Conservation (phyloP, 768 basidiomycete genomes). For the Ephemerocybe angulata region DNA sequence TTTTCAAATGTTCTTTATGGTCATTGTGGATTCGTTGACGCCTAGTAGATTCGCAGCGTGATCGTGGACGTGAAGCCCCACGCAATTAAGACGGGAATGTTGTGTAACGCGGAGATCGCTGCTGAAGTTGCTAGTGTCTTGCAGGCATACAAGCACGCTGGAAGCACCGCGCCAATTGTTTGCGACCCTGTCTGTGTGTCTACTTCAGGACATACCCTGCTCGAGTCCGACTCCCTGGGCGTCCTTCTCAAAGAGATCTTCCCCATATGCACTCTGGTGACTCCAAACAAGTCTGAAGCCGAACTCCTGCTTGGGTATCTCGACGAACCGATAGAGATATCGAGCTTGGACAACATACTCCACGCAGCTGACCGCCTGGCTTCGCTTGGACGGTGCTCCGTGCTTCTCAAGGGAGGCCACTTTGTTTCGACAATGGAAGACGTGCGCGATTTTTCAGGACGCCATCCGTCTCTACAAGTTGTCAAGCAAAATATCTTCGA, state of each 20-base stretch:
- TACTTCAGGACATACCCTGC: conserved; percentile 79
- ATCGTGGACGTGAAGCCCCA: conserved; percentile 66
- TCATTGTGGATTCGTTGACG: no score
- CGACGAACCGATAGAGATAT: conserved; percentile 33
- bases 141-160: conserved; percentile 17
- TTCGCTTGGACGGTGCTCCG: conserved; percentile 46
- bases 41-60: conserved; percentile 67
- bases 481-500: conserved; percentile 42
- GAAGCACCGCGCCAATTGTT: conserved; percentile 51
- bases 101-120: conserved; percentile 58
- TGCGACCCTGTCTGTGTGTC: conserved; percentile 92
- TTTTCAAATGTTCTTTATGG: conserved; percentile 8
- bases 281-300: conserved; percentile 83
- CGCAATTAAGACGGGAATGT: conserved; percentile 90
- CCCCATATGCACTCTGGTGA: conserved; percentile 68
- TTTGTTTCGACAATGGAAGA: conserved; percentile 44
- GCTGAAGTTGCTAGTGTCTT: conserved; percentile 51
- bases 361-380: conserved; percentile 48
- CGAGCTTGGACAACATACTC: conserved; percentile 57
- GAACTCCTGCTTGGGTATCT: conserved; percentile 52
- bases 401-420: conserved; percentile 88
- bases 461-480: conserved; percentile 32
- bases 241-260: conserved; percentile 61
- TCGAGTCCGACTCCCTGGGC: conserved; percentile 62
- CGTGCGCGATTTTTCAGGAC: conserved; percentile 29